Percentiles rank a stretch among this genome's conserved stretches.
Conservation (phyloP, 1,284 basidiomycete genomes). For the Cutaneotrichosporon cavernicola region DNA sequence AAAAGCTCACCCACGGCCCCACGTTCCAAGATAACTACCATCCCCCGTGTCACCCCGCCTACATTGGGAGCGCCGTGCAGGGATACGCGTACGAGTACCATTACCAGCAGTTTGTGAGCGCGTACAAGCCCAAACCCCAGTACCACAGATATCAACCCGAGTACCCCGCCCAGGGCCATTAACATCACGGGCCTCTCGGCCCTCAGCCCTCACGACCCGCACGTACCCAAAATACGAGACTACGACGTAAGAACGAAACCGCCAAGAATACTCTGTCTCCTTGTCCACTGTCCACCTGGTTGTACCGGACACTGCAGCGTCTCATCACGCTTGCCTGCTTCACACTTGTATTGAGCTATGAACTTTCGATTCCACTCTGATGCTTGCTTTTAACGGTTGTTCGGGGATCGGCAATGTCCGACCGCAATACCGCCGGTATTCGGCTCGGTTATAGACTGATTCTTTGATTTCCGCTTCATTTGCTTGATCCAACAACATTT, state of each 20-base stretch:
- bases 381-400: too few species aligned
- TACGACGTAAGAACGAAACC: background rate
- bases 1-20: background rate
- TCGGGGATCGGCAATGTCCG: background rate
- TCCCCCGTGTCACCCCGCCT: background rate
- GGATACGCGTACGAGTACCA: constrained; percentile 1
- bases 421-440: background rate
- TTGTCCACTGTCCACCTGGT: background rate
- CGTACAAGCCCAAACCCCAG: background rate
- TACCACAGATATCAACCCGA: background rate
- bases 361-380: background rate
- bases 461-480: background rate
- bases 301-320: constrained; percentile 3
- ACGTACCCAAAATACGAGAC: background rate
- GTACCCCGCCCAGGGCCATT: background rate
- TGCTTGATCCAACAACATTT: too few species aligned
- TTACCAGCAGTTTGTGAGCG: background rate
- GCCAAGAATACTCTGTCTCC: background rate
- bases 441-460: background rate
- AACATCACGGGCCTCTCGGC: background rate
- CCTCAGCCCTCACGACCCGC: background rate
- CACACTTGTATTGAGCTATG: constrained; percentile 1
- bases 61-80: background rate
- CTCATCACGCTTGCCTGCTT: constrained; percentile 2
- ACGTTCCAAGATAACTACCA: constrained; percentile 5